Evolutionary conservation across 805 yeast genomes (phyloP), one percentile per base, ranked within the genome.

Genomic region (Candida corydali): DNA sequence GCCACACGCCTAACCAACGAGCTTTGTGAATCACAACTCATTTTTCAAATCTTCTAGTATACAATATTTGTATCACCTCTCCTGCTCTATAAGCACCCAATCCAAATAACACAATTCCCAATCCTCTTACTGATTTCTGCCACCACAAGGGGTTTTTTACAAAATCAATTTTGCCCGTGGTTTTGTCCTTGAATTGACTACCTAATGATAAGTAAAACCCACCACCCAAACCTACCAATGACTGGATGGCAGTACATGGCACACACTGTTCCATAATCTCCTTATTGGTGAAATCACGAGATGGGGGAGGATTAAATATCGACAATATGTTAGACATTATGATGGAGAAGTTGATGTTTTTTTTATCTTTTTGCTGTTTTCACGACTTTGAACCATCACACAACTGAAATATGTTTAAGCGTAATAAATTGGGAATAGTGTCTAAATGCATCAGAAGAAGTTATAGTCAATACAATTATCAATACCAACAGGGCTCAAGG

Each of bases 71-170:
- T 12, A 42, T 52, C 8, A 52, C 59, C 38, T 61, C 67, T 4
- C 61, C 61, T 1, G 59, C 52, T 26, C 73, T 50, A 38, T 50
- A 58, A 31, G 60, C 56, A 1, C 68, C 70, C 20, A 67, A 49
- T 1, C 61, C 70, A 25, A 65, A 40, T 15, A 65, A 48, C 7
- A 55, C 51, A 2, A 61, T 42, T 1, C 72, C 73, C 1, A 48
- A 36, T 0, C 57, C 58, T 17, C 57, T 54, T 1, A 67, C 55
- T 2, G 61, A 45, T 25, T 54, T 52, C 38, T 59, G 67, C 63
- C 70, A 67, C 65, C 69, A 59, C 11, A 54, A 18, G 1, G 73
- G 73, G 39, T 67, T 54, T 42, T 62, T 65, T 9, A 38, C 42
- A 8, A 50, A 15, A 39, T 65, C 65, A 8, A 65, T 49, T 22